Evolutionary conservation across 129 eudicot genomes (phyloP), one percentile per base, ranked within the genome.

Genomic region (Pulicaria dysenterica): DNA sequence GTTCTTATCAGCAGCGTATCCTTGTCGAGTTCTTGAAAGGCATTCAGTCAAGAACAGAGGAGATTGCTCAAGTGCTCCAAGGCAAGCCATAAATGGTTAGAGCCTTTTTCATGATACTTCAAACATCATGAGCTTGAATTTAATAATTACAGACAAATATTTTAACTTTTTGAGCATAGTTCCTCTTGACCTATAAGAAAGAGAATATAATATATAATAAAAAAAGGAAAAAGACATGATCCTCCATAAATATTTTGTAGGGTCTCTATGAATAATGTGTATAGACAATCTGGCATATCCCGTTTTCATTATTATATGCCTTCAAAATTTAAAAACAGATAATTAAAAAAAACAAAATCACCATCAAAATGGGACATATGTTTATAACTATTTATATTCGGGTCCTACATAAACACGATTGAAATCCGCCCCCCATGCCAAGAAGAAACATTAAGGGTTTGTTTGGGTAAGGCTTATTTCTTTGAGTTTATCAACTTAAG

Each of bases 1-100:
- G 96, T 55, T 94, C 98, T 14, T 94, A 94, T 74, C 89, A 90
- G 82, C 98, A 94, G 73, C 96, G 98, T 10, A 68, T 94, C 36
- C 87, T 88, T 50, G 73, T 78, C 4, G 98, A 94, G 81, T 94
- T 85, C 67, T 81, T 94, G 14, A 90, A 86, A 79, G 98, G 97
- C 75, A 86, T 94, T 36, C 93, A 90, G 40, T 79, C 91, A 46
- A 90, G 98, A 84, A 83, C 85, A 34, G 93, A 86, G 69, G 95
- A 90, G 59, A 72, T 86, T 54, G 80, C 76, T 62, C 64, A 59
- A 51, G 78, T 80, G 43, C 97, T 92, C 41, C 74, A 84, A 72
- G 93, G 93, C 34, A 82, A 79, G 44, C 74, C 80, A 6, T 77
- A 49, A 41, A 16, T 3, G 41, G 51, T 41, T 58, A 10, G 8